These are phyloP conservation scores for Septoria linicola DNA, from an alignment of 2,329 filamentous ascomycete genomes.

Conservation along the genomic window DNA sequence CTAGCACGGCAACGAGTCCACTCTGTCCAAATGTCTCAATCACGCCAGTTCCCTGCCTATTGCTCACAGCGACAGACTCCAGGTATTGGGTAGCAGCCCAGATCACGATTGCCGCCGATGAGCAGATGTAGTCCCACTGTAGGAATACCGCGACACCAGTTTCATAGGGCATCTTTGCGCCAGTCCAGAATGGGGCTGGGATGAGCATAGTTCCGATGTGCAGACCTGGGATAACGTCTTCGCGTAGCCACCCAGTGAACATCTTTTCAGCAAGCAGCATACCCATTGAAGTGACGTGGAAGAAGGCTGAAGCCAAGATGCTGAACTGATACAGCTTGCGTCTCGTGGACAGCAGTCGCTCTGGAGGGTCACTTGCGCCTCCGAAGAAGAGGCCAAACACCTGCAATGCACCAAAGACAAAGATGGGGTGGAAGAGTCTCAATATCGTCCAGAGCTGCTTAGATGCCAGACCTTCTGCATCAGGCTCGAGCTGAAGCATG, in stretches of 20 bases:
- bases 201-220: constrained; percentile 17
- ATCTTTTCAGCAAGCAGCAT: constrained; percentile 17
- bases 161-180: constrained; percentile 11
- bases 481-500: constrained; percentile 23
- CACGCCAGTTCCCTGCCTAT: not conserved
- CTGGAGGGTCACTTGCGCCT: constrained; percentile 1
- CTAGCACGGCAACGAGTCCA: constrained; percentile 17
- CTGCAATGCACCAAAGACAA: constrained; percentile 16
- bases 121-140: constrained; percentile 29
- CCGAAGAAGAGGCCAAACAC: constrained; percentile 7
- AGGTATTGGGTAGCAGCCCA: constrained; percentile 24
- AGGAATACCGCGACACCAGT: constrained; percentile 27
- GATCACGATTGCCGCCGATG: constrained; percentile 22
- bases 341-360: constrained; percentile 11
- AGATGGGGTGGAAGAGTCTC: constrained; percentile 27
- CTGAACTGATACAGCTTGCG: constrained; percentile 26
- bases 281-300: constrained; percentile 24
- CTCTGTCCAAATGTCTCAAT: constrained; percentile 18
- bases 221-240: constrained; percentile 18
- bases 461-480: constrained; percentile 21
- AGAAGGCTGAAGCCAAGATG: constrained; percentile 26
- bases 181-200: constrained; percentile 24
- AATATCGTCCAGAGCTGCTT: constrained; percentile 29
- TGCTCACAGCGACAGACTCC: constrained; percentile 13
- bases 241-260: constrained; percentile 21